Evolutionary conservation across 352 stramenopile genomes (phyloP), one percentile per base, ranked within the genome.

Genomic region (Phytopythium cucurbitacearum): DNA sequence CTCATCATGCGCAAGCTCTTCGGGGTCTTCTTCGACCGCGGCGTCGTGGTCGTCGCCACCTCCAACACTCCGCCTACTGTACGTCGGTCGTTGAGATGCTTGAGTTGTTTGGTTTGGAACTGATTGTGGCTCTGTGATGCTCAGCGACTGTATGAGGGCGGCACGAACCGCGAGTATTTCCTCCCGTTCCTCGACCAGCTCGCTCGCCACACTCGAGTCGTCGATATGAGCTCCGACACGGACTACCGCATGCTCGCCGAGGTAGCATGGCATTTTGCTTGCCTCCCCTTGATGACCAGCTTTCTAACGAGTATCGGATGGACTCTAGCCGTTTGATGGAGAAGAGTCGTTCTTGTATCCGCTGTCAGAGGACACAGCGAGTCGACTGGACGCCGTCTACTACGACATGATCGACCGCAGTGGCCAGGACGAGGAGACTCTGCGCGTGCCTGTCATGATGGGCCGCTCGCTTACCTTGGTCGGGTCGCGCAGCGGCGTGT

Each of bases 1-100:
- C 81, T 99, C 58, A 98, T 99, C 64, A 87, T 99, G 78, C 80
- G 80, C 54, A 96, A 97, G 69, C 69, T 99, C 28, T 98, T 99
- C 59, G 68, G 71, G 10, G 77, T 91, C 6, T 74, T 99, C 40
- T 98, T 96, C 60, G 55, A 62, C 7, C 64, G 72, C 34, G 95
- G 95, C 35, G 87, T 96, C 0, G 91, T 99, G 15, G 78, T 99
- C 41, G 87, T 99, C 6, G 91, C 97, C 7, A 99, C 97, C 7
- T 98, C 89, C 36, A 99, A 99, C 75, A 90, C 89, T 21, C 70
- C 73, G 9, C 79, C 79, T 10, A 53, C 78, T 61, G 77, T 88
- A 61, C 21, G 51, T 21, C 21, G 41, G 21, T 44, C 10, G 7
- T 40, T 7, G 12, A 16, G 3, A 35, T 53, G 21, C 8, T 40